Evolutionary conservation across 2,329 filamentous ascomycete species (phyloP).

Genomic region (Aciculosporium take): DNA sequence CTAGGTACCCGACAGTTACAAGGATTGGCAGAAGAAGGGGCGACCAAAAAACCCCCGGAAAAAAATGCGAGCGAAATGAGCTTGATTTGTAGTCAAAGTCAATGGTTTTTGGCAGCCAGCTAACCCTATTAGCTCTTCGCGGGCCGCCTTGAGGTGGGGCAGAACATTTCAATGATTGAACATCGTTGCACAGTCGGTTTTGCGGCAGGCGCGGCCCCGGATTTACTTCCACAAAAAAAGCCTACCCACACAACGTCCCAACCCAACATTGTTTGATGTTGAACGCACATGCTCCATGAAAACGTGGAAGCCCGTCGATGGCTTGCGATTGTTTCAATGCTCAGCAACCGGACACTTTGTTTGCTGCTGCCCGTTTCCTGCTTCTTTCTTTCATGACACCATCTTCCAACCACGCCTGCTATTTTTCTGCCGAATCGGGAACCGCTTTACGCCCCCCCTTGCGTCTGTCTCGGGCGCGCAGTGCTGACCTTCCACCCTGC

Average conservation of each 20-base stretch:
- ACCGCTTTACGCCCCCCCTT: slow-evolving; percentile 1
- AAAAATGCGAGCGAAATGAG: too few relatives aligned
- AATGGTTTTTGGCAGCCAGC: too few relatives aligned
- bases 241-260: too few relatives aligned
- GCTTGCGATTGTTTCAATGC: slow-evolving; percentile 1
- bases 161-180: background rate
- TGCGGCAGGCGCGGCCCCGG: background rate
- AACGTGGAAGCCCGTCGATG: background rate
- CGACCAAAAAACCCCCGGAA: too few relatives aligned
- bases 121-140: background rate
- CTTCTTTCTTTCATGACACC: background rate
- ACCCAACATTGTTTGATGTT: background rate
- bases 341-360: background rate
- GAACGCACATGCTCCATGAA: background rate
- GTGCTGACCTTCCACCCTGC: slow-evolving; percentile 3
- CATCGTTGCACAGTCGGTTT: background rate
- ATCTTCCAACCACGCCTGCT: background rate
- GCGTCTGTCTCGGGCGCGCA: slow-evolving; percentile 2
- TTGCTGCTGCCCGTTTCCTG: background rate
- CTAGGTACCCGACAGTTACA: too few relatives aligned
- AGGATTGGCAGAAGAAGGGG: too few relatives aligned
- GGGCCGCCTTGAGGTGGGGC: background rate
- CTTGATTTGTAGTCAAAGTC: too few relatives aligned
- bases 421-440: slow-evolving; percentile 2
- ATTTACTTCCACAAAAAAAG: background rate